Percentiles rank a stretch among this genome's conserved stretches.
These are phyloP conservation scores for Leccinum rimulosum DNA, from an alignment of 768 basidiomycete genomes.

Conservation along the genomic window DNA sequence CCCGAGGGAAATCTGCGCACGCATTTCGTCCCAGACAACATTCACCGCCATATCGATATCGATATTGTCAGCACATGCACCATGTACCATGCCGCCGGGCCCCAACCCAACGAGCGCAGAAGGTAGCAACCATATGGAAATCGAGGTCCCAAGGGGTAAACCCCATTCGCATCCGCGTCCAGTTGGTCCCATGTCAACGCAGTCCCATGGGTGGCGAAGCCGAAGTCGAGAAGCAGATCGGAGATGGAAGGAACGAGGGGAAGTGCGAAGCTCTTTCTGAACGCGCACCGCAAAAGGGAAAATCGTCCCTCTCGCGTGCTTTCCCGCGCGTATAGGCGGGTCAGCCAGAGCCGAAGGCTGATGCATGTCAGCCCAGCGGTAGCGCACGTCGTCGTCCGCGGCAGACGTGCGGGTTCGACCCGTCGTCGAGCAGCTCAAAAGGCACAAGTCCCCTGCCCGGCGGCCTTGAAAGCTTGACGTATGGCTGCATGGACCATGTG, in stretches of 20 bases:
- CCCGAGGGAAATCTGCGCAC: not conserved
- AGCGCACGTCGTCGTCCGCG: not conserved
- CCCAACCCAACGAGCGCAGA: not conserved
- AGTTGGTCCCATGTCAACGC: conserved; percentile 16
- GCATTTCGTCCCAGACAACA: not conserved
- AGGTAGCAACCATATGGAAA: not conserved
- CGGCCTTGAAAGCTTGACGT: not conserved
- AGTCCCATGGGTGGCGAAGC: conserved; percentile 8
- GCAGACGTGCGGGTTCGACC: not conserved
- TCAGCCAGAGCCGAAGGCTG: not conserved
- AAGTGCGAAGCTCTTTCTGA: conserved; percentile 12
- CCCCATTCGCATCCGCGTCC: conserved; percentile 7
- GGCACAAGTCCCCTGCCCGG: not conserved
- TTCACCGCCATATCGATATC: not conserved
- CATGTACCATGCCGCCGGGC: conserved; percentile 6
- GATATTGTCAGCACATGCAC: not conserved
- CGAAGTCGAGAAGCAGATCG: conserved; percentile 26
- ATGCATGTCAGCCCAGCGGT: conserved; percentile 3
- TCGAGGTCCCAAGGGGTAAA: not conserved
- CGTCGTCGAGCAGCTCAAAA: not conserved
- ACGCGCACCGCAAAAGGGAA: conserved; percentile 11
- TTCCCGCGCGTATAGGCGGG: not conserved
- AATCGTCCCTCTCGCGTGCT: conserved; percentile 8
- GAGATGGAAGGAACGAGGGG: conserved; percentile 20
- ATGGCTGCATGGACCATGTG: conserved; percentile 7